Base-by-base conservation (phyloP, 2,329 filamentous ascomycete genomes). In the Ampelomyces quisqualis region DNA sequence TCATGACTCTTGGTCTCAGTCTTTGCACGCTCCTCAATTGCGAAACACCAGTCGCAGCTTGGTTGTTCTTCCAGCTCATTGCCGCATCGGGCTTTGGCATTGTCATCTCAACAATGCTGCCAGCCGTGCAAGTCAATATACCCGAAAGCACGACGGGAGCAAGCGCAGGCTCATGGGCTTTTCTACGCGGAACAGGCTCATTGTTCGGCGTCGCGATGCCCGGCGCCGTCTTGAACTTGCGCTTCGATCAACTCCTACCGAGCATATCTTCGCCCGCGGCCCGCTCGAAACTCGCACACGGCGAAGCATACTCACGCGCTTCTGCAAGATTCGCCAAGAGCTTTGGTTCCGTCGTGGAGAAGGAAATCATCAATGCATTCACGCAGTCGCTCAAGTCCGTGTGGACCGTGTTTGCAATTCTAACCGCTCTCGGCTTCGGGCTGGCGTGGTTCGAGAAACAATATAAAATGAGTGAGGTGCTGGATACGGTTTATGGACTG, bases 401-500 rank as follows among this genome's bases (percentile, higher is more conserved):
- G 2, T 75, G 71, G 68, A 47, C 67, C 3, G 53, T 72, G 1
- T 63, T 62, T 7, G 53, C 70, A 0, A 52, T 55, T 0, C 52
- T 72, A 17, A 53, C 61, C 0, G 63, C 41, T 0, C 17, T 68
- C 4, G 62, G 58, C 1, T 69, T 73, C 15, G 19, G 65, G 3
- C 21, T 69, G 11, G 60, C 57, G 1, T 68, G 66, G 13, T 48
- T 62, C 1, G 65, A 69, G 46, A 64, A 65, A 34, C 57, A 70
- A 42, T 45, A 71, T 10, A 58, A 64, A 47, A 53, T 73, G 49
- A 52, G 69, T 27, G 65, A 59, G 9, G 60, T 67, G 13, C 48
- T 73, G 24, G 62, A 72, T 31, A 73, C 69, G 0, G 60, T 66
- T 11, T 73, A 64, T 51, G 70, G 71, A 1, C 47, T 73, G 3